These are phyloP conservation scores for Penicillium olsonii DNA, from an alignment of 2,329 filamentous ascomycete species.

Conservation along the genomic window DNA sequence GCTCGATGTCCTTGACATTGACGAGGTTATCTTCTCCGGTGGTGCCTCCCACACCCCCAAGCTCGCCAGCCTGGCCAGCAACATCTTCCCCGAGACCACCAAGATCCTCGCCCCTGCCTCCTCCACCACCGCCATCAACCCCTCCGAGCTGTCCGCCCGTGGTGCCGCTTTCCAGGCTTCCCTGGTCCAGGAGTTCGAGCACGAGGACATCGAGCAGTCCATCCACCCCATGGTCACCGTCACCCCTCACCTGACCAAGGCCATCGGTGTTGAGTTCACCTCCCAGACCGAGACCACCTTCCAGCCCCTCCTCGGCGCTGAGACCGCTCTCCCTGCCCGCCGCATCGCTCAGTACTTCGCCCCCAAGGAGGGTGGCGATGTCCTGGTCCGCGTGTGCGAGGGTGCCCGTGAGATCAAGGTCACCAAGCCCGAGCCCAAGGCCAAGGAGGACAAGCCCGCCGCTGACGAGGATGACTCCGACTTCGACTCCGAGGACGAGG, in stretches of 20 bases:
- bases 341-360: conserved; percentile 76
- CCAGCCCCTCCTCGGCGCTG: conserved; percentile 75
- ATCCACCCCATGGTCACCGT: conserved; percentile 94
- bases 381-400: conserved; percentile 85
- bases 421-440: conserved; percentile 79
- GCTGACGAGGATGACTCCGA: conserved; percentile 63
- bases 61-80: conserved; percentile 77
- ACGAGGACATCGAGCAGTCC: conserved; percentile 90
- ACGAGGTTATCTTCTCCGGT: conserved; percentile 90
- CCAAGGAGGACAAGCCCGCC: conserved; percentile 63
- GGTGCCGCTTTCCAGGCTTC: conserved; percentile 95
- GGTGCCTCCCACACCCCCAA: conserved; percentile 92
- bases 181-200: conserved; percentile 91
- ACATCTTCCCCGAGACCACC: conserved; percentile 79
- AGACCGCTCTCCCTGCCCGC: conserved; percentile 88
- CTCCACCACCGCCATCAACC: conserved; percentile 77
- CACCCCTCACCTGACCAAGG: conserved; percentile 83
- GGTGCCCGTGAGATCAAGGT: conserved; percentile 90
- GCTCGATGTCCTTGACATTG: conserved; percentile 87
- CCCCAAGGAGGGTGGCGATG: conserved; percentile 79
- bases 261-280: conserved; percentile 79
- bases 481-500: conserved; percentile 61
- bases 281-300: conserved; percentile 68
- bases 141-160: conserved; percentile 82
- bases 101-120: conserved; percentile 81